Base-by-base conservation (phyloP, 352 stramenopile species). In the Nothophytophthora sp. region DNA sequence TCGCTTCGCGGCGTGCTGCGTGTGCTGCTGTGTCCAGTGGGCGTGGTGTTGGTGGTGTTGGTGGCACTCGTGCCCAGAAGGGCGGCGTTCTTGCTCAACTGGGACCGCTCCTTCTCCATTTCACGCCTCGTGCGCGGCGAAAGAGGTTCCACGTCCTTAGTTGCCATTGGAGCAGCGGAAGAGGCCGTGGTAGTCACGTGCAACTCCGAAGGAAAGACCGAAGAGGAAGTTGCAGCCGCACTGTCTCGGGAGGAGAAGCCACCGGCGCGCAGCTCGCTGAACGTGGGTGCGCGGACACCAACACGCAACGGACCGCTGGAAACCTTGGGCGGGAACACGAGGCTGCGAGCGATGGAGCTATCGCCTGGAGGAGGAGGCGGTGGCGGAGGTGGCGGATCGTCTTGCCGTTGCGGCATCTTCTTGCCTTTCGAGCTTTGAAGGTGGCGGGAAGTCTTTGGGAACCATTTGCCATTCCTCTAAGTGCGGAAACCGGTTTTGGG, bases 41-140 rank as follows among this genome's bases (percentile, higher is more conserved):
- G 56, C 33, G 60, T 72, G 27, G 67, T 62, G 34, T 66, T 54
- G 27, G 45, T 80, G 15, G 44, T 72, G 16, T 71, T 60, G 13
- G 43, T 54, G 2, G 29, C 45, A 25, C 55, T 72, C 8, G 42
- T 62, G 48, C 62, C 41, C 19, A 57, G 36, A 18, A 30, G 11
- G 5, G 47, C 12, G 33, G 35, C 38, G 3, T 20, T 41, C 13
- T 67, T 67, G 8, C 8, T 35, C 34, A 79, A 33, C 15, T 57
- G 53, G 11, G 73, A 63, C 12, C 71, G 52, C 25, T 68, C 67
- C 33, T 78, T 76, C 41, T 86, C 66, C 29, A 86, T 60, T 48
- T 77, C 75, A 29, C 59, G 54, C 19, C 73, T 59, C 20, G 75
- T 82, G 18, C 57, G 57, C 11, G 75, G 75, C n/a, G 75, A 82